phyloP scores from a whole-genome alignment of 805 yeast genomes.

The Henningerozyma blattae region DNA sequence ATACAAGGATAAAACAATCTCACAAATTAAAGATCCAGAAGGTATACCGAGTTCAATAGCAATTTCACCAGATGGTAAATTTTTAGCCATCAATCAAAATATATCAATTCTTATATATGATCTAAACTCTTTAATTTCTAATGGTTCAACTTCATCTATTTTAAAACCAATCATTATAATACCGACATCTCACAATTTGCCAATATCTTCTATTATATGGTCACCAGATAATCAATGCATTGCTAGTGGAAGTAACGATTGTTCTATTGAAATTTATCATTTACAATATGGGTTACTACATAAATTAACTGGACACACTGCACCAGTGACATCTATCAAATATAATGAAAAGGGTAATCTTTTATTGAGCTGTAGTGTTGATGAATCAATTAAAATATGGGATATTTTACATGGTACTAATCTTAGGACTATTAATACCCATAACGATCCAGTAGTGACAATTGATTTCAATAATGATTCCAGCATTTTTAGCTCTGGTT shows the following conservation, averaged over 20 bases:
- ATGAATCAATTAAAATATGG: conserved; percentile 88
- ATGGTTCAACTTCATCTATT: background rate
- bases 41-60: too few species aligned
- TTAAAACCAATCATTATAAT: too few species aligned
- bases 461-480: conserved; percentile 71
- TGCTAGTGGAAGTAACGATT: conserved; percentile 83
- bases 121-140: conserved; percentile 24
- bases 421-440: conserved; percentile 77
- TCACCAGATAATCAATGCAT: conserved; percentile 60
- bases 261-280: conserved; percentile 66
- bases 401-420: conserved; percentile 56
- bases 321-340: conserved; percentile 60
- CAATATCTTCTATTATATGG: conserved; percentile 69
- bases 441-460: conserved; percentile 77
- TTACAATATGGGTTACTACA: conserved; percentile 32
- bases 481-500: conserved; percentile 66
- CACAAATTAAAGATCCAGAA: too few species aligned
- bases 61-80: conserved; percentile 51
- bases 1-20: too few species aligned
- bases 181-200: conserved; percentile 33
- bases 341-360: conserved; percentile 70
- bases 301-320: conserved; percentile 65
- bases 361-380: conserved; percentile 72
- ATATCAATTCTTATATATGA: conserved; percentile 50
- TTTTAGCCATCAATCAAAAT: conserved; percentile 50